Evolutionary conservation across 78 protist species (phyloP), one percentile per base, ranked within the genome.

Genomic region (Cavenderia fasciculata): DNA sequence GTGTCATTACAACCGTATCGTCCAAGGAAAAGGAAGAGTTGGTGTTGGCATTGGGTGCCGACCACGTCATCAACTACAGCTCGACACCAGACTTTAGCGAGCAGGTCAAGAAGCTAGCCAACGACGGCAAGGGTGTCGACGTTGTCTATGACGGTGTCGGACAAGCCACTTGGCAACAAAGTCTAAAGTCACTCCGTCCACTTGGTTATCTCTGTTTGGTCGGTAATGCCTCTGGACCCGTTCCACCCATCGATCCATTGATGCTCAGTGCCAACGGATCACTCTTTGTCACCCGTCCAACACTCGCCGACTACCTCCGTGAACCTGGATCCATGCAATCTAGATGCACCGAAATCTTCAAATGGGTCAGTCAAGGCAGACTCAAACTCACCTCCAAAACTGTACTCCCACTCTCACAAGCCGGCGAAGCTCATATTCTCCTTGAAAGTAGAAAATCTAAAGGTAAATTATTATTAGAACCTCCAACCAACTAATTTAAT

Each of bases 111-210:
- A 29, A 49, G 10, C 7, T 65, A 25, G 47, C 70, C 0, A 38
- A 34, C 10, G 68, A 36, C 14, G 66, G 76, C 38, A 44, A 44
- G 11, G 96, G 97, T 47, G 95, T 91, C 14, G 71, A 91, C 59
- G 97, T 74, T 11, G 94, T 92, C 29, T 92, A 73, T 14, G 97
- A 95, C 72, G 94, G 93, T 49, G 95, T 95, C 11, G 97, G 97
- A 27, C n/a, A 6, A 56, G 23, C 86, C 40, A 95, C 97, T 8
- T 95, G 86, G 68, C 46, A 27, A 4, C 77, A 70, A 40, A 18
- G 77, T 18, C 31, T 95, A 18, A 23, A 27, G 11, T 43, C 78
- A 56, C 74, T 95, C 12, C 34, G 69, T 21, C 85, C 89, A 33
- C 62, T 94, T 16, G 97, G 97, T 25, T 34, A 23, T 43, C 23